Evolutionary conservation across 1,139 yeast genomes (phyloP).

Genomic region (Suhomyces choctaworum): DNA sequence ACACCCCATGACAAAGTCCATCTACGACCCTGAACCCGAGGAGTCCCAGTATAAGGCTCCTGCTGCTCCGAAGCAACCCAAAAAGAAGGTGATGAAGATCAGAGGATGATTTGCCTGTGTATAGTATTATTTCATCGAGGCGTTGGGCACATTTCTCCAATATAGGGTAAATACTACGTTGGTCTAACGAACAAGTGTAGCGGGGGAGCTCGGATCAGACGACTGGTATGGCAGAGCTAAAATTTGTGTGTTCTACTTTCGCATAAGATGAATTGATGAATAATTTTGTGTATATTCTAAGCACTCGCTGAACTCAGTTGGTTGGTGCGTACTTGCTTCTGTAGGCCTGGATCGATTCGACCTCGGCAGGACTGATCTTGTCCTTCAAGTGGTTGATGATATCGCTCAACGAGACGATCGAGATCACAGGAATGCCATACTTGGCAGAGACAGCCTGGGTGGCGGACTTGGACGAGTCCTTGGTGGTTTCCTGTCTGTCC

Average conservation of each 20-base stretch:
- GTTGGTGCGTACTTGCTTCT: conserved; percentile 54
- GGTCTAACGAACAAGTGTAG: too few species aligned
- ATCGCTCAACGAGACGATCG: conserved; percentile 76
- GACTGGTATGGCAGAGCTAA: too few species aligned
- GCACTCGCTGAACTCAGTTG: conserved; percentile 12
- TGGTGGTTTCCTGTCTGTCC: conserved; percentile 90
- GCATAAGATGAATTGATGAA: too few species aligned
- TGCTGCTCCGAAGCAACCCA: conserved; percentile 49
- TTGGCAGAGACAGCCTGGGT: conserved; percentile 75
- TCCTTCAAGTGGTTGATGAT: conserved; percentile 63
- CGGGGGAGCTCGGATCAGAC: too few species aligned
- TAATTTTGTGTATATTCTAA: neutral
- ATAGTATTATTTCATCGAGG: too few species aligned
- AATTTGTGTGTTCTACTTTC: too few species aligned
- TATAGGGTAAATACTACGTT: too few species aligned
- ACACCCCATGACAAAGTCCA: conserved; percentile 77
- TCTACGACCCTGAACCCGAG: conserved; percentile 55
- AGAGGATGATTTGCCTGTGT: conserved; percentile 31
- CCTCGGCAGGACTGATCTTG: conserved; percentile 55
- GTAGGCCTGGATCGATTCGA: conserved; percentile 59
- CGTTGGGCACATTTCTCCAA: too few species aligned
- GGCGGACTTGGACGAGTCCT: conserved; percentile 68
- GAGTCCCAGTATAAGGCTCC: conserved; percentile 28
- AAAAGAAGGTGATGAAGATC: conserved; percentile 53
- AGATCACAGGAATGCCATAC: conserved; percentile 77